Base-by-base conservation (phyloP, 306 rosid genomes). In the Fragaria iinumae region DNA sequence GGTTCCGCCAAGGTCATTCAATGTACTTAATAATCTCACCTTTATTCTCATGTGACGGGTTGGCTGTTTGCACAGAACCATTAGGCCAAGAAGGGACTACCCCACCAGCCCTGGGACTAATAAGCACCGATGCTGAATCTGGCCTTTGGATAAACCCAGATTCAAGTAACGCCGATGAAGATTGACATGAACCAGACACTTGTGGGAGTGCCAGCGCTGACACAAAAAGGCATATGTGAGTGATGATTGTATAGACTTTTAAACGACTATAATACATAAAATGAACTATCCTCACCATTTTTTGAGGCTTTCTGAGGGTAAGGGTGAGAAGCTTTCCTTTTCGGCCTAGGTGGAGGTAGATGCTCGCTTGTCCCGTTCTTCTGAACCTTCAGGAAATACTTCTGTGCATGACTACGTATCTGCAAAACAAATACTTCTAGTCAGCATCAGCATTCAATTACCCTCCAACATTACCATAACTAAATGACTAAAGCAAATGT, bases 331-430 rank as follows among this genome's bases (percentile, higher is more conserved):
- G 98, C 96, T 83, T 95, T 95, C 86, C 97, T 84, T 74, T 95
- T 95, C 20, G 98, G 98, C 68, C 98, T 93, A 71, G 97, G 98
- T 5, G 98, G 98, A 69, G 98, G 98, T 71, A 95, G 88, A 88
- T 95, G 98, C 70, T 95, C 98, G 60, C 83, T 86, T 47, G 95
- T 80, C 80, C 98, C 97, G 77, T 76, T 95, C 88, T 95, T 95
- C 67, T 95, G 98, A 89, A 90, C 98, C 85, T 95, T 95, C 55
- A 89, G 85, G 84, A 95, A 95, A 81, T 95, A 95, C 76, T 95
- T 95, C 48, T 95, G 98, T 16, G 98, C 97, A 84, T 95, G 98
- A 86, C 98, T 95, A 29, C 97, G 96, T 81, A 92, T 95, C 97
- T 92, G 82, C 80, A 60, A 70, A 79, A 67, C 18, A 14, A 45